Conservation (phyloP, 2,329 filamentous ascomycete genomes). For the Trichoderma asperellum region DNA sequence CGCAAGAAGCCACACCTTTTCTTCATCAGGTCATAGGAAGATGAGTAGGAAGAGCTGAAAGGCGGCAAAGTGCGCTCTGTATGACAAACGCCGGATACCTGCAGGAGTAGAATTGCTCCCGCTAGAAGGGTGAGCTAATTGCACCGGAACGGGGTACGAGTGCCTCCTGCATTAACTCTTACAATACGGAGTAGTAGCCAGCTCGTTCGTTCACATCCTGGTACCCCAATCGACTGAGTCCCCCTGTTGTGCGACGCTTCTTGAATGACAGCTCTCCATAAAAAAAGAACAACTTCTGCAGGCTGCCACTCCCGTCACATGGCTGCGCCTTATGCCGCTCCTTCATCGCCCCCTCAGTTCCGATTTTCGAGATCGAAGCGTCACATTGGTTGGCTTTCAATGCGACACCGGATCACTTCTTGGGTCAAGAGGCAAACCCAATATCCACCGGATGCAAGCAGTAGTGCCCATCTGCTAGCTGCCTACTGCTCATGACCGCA, state of each 20-base stretch:
- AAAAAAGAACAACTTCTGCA: conserved; percentile 7
- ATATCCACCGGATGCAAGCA: not conserved
- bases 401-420: not conserved
- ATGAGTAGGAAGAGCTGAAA: conserved; percentile 4
- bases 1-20: not conserved
- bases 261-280: conserved; percentile 24
- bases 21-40: conserved; percentile 14
- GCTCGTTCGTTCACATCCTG: conserved; percentile 8
- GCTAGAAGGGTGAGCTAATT: conserved; percentile 16
- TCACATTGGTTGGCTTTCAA: not conserved
- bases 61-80: conserved; percentile 11
- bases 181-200: conserved; percentile 18
- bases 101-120: conserved; percentile 17
- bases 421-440: not conserved
- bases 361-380: not conserved
- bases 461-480: not conserved
- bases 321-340: not conserved
- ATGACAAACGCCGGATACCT: conserved; percentile 25
- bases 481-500: not conserved
- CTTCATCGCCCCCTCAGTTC: conserved; percentile 1
- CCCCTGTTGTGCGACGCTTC: conserved; percentile 22
- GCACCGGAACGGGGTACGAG: conserved; percentile 9
- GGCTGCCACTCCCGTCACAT: conserved; percentile 17
- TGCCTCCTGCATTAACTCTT: conserved; percentile 19
- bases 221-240: conserved; percentile 9